Conservation (phyloP, 495 filamentous ascomycete genomes). For the Neurospora africana region DNA sequence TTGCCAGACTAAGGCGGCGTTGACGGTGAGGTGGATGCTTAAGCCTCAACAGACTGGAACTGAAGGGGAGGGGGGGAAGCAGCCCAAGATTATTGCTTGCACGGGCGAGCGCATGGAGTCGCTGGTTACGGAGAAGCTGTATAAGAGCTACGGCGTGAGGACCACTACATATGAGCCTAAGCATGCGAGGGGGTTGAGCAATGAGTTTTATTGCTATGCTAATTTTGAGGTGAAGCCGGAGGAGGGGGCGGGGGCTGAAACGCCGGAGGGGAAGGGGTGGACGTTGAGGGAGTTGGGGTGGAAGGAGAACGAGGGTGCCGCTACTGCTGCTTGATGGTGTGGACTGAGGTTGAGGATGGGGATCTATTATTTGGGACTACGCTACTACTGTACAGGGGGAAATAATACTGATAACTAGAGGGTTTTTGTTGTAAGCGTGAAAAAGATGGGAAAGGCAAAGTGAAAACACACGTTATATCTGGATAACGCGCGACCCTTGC, state of each 20-base stretch:
- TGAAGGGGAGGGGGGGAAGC: not conserved
- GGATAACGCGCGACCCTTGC: not conserved
- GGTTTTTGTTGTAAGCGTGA: not conserved
- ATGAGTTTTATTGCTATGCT: constrained; percentile 70
- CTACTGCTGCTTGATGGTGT: not conserved
- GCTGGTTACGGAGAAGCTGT: constrained; percentile 39
- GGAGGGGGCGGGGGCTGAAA: not conserved
- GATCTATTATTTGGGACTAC: not conserved
- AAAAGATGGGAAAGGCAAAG: not conserved
- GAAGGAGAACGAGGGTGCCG: not conserved
- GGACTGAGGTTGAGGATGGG: not conserved
- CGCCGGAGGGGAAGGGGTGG: not conserved
- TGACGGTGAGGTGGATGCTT: constrained; percentile 61
- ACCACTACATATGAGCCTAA: constrained; percentile 52
- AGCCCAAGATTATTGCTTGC: constrained; percentile 45
- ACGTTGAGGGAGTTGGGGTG: not conserved
- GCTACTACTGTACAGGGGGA: not conserved
- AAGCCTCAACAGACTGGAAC: constrained; percentile 16
- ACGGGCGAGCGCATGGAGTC: constrained; percentile 62
- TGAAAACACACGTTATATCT: not conserved
- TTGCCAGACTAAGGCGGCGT: constrained; percentile 71
- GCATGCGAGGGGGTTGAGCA: constrained; percentile 60
- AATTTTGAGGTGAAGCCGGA: constrained; percentile 51
- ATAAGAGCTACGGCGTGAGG: constrained; percentile 34
- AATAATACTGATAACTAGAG: not conserved